These are phyloP conservation scores for Ganoderma lucidum DNA, from an alignment of 1,284 basidiomycete genomes.

Conservation along the genomic window DNA sequence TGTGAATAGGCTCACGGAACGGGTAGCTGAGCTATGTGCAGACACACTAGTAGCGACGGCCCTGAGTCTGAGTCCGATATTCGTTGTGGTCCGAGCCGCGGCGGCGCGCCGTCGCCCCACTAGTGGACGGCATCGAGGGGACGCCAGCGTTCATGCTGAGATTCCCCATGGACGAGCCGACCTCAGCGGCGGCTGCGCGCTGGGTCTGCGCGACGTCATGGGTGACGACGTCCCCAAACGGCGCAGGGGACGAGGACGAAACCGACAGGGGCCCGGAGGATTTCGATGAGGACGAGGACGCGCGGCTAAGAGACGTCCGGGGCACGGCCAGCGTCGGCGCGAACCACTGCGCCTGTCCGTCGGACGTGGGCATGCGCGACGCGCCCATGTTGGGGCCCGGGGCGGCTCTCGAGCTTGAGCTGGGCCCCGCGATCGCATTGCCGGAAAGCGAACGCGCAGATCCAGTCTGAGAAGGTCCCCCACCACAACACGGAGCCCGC, in stretches of 20 bases:
- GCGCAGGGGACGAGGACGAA: conserved; percentile 19
- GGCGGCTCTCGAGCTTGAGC: neutral
- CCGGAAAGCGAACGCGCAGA: neutral
- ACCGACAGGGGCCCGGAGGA: conserved; percentile 26
- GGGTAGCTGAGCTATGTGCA: neutral
- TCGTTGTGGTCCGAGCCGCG: conserved; percentile 21
- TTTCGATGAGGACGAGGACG: conserved; percentile 33
- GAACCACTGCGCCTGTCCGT: conserved; percentile 15
- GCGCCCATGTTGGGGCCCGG: neutral
- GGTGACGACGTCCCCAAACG: conserved; percentile 10
- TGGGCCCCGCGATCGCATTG: neutral
- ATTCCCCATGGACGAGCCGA: conserved; percentile 22
- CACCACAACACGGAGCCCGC: conserved; percentile 38
- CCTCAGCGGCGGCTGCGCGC: neutral
- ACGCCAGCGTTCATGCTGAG: conserved; percentile 3
- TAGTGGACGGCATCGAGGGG: conserved; percentile 4
- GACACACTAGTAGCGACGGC: neutral
- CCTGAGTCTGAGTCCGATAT: conserved; percentile 20
- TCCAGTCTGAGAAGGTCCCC: conserved; percentile 5
- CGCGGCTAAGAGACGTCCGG: conserved; percentile 30
- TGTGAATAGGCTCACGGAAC: neutral
- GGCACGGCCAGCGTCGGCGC: conserved; percentile 27
- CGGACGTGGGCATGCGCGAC: conserved; percentile 3
- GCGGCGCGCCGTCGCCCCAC: conserved; percentile 2
- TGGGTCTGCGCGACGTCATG: neutral